These are phyloP conservation scores for Grosmannia serpens DNA, from an alignment of 2,329 filamentous ascomycete genomes.

Conservation along the genomic window DNA sequence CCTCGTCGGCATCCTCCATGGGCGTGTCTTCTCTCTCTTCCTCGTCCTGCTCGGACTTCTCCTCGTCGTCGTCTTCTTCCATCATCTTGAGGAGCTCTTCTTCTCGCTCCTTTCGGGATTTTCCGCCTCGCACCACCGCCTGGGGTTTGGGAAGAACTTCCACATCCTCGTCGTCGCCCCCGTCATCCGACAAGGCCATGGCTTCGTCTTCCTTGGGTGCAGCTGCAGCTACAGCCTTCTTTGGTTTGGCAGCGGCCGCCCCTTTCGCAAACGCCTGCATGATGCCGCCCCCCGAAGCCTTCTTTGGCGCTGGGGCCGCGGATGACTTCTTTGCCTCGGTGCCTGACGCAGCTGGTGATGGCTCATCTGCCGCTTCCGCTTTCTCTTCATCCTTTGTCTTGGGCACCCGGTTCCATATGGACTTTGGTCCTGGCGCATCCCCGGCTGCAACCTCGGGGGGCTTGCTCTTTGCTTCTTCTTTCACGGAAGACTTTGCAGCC, in stretches of 20 bases:
- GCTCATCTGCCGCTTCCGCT: constrained; percentile 15
- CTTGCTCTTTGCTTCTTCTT: constrained; percentile 7
- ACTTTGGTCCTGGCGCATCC: constrained; percentile 19
- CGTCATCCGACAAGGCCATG: constrained; percentile 39
- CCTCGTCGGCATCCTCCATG: constrained; percentile 15
- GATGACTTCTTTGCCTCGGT: constrained; percentile 29
- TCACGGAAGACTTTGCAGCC: constrained; percentile 9
- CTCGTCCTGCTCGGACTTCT: constrained; percentile 33
- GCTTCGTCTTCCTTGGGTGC: constrained; percentile 35
- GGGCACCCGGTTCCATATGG: constrained; percentile 1
- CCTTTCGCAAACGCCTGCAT: constrained; percentile 71
- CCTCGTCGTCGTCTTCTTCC: constrained; percentile 46
- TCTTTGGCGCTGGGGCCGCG: constrained; percentile 33
- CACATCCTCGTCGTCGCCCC: constrained; percentile 33
- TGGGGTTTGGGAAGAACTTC: constrained; percentile 34
- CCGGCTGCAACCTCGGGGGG: constrained; percentile 10
- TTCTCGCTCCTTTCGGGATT: constrained; percentile 48
- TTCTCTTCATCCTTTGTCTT: constrained; percentile 13
- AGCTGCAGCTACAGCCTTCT: constrained; percentile 23
- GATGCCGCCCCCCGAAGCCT: constrained; percentile 42
- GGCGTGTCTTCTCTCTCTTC: constrained; percentile 25
- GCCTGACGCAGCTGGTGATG: constrained; percentile 19
- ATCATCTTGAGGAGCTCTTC: constrained; percentile 63
- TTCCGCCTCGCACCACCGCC: constrained; percentile 17
- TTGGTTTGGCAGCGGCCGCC: constrained; percentile 38